These are phyloP conservation scores for Homolaphlyctis polyrhiza DNA, from an alignment of 371 early-diverging fungal species.

Conservation along the genomic window DNA sequence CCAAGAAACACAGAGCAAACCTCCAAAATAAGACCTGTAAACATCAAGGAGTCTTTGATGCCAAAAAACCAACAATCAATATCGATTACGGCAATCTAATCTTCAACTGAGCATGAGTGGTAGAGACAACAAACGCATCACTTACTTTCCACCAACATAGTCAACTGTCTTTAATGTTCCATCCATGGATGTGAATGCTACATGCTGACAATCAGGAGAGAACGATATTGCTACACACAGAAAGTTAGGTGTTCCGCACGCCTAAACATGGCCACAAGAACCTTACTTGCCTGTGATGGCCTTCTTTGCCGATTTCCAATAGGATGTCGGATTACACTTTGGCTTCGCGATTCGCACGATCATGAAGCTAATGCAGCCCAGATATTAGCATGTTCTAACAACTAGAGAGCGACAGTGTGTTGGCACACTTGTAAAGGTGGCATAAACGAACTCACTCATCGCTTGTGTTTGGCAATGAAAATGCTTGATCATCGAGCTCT, in stretches of 20 bases:
- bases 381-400: too few species aligned
- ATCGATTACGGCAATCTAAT: neutral
- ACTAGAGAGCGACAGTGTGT: too few species aligned
- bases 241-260: too few species aligned
- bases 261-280: neutral
- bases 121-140: neutral
- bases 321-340: neutral
- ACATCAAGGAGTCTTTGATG: slow-evolving; percentile 58
- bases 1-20: slow-evolving; percentile 82
- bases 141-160: slow-evolving; percentile 57
- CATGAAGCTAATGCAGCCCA: too few species aligned
- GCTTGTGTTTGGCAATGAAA: too few species aligned
- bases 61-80: neutral
- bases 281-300: neutral
- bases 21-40: slow-evolving; percentile 76
- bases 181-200: slow-evolving; percentile 74
- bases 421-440: too few species aligned
- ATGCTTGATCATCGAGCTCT: slow-evolving; percentile 75
- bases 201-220: slow-evolving; percentile 78
- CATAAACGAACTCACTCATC: too few species aligned
- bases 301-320: neutral
- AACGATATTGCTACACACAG: slow-evolving; percentile 66
- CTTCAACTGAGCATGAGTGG: neutral
- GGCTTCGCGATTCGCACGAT: neutral
- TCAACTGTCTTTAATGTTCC: slow-evolving; percentile 75